These are phyloP conservation scores for Teunomyces stri DNA, from an alignment of 805 yeast genomes.

Conservation along the genomic window DNA sequence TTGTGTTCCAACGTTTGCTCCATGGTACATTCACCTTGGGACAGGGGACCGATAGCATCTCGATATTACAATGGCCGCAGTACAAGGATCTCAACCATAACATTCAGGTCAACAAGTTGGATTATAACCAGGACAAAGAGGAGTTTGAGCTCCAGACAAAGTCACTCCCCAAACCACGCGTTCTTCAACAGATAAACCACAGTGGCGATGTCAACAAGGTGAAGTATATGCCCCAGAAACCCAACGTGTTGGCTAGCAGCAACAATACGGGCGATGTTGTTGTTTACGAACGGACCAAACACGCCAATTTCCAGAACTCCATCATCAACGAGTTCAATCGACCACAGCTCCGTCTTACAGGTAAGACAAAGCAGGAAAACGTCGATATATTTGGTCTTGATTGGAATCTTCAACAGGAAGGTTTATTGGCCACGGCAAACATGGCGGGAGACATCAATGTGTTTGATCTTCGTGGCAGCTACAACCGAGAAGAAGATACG, in stretches of 20 bases:
- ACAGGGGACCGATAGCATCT: constrained; percentile 47
- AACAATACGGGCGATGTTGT: constrained; percentile 63
- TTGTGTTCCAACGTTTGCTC: constrained; percentile 41
- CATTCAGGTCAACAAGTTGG: constrained; percentile 34
- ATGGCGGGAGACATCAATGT: constrained; percentile 61
- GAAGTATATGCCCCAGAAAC: constrained; percentile 79
- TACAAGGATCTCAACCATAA: constrained; percentile 31
- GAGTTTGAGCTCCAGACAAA: constrained; percentile 36
- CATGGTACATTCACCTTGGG: constrained; percentile 67
- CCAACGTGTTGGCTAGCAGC: constrained; percentile 73
- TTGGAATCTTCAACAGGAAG: constrained; percentile 71
- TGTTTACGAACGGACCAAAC: constrained; percentile 82
- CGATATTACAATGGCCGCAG: constrained; percentile 33
- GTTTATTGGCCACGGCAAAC: constrained; percentile 57
- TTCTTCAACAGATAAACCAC: constrained; percentile 61
- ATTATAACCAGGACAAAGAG: constrained; percentile 36
- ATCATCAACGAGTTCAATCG: constrained; percentile 28
- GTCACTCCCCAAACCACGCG: constrained; percentile 26
- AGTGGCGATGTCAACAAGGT: constrained; percentile 72
- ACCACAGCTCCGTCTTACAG: constrained; percentile 52
- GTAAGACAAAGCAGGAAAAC: constrained; percentile 25
- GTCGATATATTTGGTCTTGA: constrained; percentile 66
- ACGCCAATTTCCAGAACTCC: constrained; percentile 38
- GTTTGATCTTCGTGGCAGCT: constrained; percentile 61
- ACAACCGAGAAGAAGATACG: constrained; percentile 8